Conservation (phyloP, 2,329 filamentous ascomycete species). For the Fusarium secorum region DNA sequence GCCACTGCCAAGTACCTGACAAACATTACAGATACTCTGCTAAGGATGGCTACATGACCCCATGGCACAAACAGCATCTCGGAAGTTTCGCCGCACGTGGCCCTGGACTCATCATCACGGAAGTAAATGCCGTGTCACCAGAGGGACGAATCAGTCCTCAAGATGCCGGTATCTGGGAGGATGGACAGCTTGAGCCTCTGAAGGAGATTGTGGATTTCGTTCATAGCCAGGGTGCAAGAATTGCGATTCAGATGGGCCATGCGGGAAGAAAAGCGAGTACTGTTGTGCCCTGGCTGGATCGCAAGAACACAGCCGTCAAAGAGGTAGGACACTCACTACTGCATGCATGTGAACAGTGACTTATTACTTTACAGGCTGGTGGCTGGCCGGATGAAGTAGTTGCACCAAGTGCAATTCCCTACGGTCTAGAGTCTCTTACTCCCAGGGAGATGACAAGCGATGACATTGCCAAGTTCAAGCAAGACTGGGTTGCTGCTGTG, state of each 20-base stretch:
- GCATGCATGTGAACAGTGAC: not conserved
- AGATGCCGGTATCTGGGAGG: slow-evolving; percentile 74
- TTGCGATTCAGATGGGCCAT: slow-evolving; percentile 74
- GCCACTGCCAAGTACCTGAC: not conserved
- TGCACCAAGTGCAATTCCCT: slow-evolving; percentile 33
- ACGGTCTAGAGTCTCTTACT: slow-evolving; percentile 28
- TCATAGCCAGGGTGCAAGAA: slow-evolving; percentile 65
- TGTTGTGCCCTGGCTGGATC: slow-evolving; percentile 39
- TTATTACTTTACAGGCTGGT: slow-evolving; percentile 17
- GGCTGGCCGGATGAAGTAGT: slow-evolving; percentile 41
- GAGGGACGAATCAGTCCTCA: slow-evolving; percentile 77
- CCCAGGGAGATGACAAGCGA: slow-evolving; percentile 37
- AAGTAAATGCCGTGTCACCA: slow-evolving; percentile 71
- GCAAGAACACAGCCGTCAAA: slow-evolving; percentile 36
- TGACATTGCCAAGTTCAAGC: slow-evolving; percentile 37
- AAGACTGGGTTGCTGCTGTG: slow-evolving; percentile 32
- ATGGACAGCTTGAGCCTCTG: slow-evolving; percentile 70
- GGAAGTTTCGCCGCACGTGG: slow-evolving; percentile 50
- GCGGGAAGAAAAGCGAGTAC: slow-evolving; percentile 67
- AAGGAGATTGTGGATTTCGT: slow-evolving; percentile 70
- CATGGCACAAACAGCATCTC: slow-evolving; percentile 54
- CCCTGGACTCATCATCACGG: slow-evolving; percentile 69
- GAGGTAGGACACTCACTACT: slow-evolving; percentile 12
- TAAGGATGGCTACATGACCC: slow-evolving; percentile 51
- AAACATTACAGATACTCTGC: slow-evolving; percentile 41